Evolutionary conservation across 208 protist genomes (phyloP), one percentile per base, ranked within the genome.

Genomic region (Acanthamoeba polyphaga): DNA sequence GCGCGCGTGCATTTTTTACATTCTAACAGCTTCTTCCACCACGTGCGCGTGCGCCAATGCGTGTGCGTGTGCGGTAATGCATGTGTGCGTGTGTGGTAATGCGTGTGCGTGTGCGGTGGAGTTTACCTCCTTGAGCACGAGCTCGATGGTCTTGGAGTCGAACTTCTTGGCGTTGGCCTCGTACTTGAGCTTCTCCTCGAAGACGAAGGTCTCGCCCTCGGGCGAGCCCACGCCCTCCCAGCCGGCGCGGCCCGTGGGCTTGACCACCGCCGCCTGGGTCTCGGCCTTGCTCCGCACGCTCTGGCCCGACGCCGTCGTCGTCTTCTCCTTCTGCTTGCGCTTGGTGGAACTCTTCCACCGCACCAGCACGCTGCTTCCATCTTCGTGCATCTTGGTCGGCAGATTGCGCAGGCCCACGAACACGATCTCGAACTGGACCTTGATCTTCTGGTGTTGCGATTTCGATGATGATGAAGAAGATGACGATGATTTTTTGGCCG

Each of bases 101-200:
- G 9, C 4, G 51, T 12, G 51, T 55, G 51, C 51, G 51, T 55
- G 51, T 55, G 15, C 12, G 9, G 51, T 55, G 15, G 51, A 55
- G 51, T 55, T 10, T 55, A 76, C 68, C 68, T 76, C 43, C n/a
- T 84, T 84, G 43, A 84, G 34, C 10, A 84, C 76, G 76, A 84
- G 76, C 46, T 84, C 76, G 76, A 84, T 49, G 46, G 43, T 15
- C 76, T 84, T 84, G 76, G 76, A 24, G 27, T 84, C 76, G 24
- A 84, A 84, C 24, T 24, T 84, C 43, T 55, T 84, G 76, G 76
- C 46, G 46, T 24, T 22, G 9, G 17, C 13, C 4, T 84, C 76
- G 46, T 84, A 84, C 76, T 55, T 84, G 76, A 84, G 76, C 2
- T 84, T 84, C 76, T 84, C 76, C 76, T 84, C 43, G 43, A 84